Conservation (phyloP, 768 basidiomycete genomes). For the Leccinum broughii region DNA sequence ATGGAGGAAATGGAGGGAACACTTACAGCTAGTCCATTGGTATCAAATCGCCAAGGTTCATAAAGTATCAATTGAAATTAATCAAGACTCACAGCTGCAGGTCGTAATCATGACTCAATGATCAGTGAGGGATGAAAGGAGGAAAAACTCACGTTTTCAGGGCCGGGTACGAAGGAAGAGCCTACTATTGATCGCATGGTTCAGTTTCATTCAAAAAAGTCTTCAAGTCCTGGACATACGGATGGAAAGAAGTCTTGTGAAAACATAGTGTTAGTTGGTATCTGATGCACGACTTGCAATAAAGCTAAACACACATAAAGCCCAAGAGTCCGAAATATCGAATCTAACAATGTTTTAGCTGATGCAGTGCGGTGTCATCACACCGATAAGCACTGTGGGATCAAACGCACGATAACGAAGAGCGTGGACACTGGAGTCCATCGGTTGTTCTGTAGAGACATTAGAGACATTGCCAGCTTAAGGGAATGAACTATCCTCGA, state of each 20-base stretch:
- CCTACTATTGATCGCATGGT: neutral
- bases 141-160: slow-evolving; percentile 5
- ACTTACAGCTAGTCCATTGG: no score
- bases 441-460: neutral
- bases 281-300: neutral
- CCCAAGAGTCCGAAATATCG: neutral
- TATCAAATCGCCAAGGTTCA: no score
- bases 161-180: slow-evolving; percentile 13
- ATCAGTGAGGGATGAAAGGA: no score
- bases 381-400: neutral
- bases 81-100: no score
- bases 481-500: neutral
- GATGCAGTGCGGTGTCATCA: neutral
- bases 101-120: no score
- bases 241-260: neutral
- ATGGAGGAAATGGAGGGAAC: no score
- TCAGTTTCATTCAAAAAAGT: neutral
- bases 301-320: neutral
- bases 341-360: neutral
- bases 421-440: slow-evolving; percentile 15
- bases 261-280: neutral
- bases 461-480: neutral
- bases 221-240: neutral
- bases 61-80: no score
- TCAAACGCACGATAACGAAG: slow-evolving; percentile 12